Base-by-base conservation (phyloP, 1,139 yeast species). In the Kodamaea derodonti region DNA sequence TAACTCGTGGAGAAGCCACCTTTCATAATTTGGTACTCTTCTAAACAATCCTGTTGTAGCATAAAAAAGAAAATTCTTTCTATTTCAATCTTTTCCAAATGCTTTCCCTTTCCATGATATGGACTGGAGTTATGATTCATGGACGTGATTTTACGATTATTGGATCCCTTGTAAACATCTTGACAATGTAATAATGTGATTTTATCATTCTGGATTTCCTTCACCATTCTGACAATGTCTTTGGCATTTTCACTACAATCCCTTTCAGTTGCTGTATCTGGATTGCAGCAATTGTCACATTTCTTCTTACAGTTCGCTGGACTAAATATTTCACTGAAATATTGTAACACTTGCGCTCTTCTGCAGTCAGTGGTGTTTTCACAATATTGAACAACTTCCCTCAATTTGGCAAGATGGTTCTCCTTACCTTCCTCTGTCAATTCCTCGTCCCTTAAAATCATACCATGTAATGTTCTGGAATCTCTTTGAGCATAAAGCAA, bases 321-420 rank as follows among this genome's bases (percentile, higher is more conserved):
- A 46, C 84, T 78, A 54, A 90, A 90, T 6, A 65, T 65, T 52
- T 92, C 99, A 54, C 85, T 85, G 61, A 92, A 92, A 54, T 90
- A 92, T 35, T 85, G 92, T 35, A 92, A 64, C 4, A 92, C 95
- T 47, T 88, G 90, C 51, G 80, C 76, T 41, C 98, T 71, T 40
- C 98, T 75, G 55, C 99, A 92, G 57, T 90, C 97, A 4, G 88
- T 80, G 5, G 75, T 72, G 58, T 92, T 92, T 43, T 90, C 96
- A 61, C 98, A 92, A 53, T 88, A 94, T 51, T 85, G 92, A 41
- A 85, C 78, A 20, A 92, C 97, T 46, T 86, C 90, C 37, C 86
- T 72, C 43, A 92, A 64, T 54, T 87, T 84, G 23, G 79, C 75
- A 42, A 80, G 60, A 57, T 92, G 96, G 43, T 81, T 84, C 41